phyloP scores from a whole-genome alignment of 2,329 filamentous ascomycete species.

The Lachnellula occidentalis region DNA sequence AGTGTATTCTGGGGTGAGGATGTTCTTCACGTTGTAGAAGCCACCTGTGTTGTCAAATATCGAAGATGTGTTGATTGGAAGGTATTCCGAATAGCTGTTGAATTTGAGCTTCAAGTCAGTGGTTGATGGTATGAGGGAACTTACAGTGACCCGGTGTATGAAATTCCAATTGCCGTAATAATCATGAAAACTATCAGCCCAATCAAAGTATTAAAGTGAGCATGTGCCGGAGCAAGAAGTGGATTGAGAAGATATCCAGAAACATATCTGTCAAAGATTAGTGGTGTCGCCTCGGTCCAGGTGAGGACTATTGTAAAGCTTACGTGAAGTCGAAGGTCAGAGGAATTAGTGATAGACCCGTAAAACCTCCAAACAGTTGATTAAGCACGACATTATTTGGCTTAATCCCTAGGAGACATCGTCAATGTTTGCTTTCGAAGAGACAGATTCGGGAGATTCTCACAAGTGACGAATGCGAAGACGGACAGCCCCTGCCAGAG shows the following conservation, averaged over 20 bases:
- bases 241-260: slow-evolving; percentile 50
- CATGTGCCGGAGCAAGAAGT: slow-evolving; percentile 65
- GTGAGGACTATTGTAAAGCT: slow-evolving; percentile 30
- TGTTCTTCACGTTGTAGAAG: slow-evolving; percentile 58
- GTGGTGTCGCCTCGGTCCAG: slow-evolving; percentile 27
- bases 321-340: slow-evolving; percentile 73
- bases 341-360: slow-evolving; percentile 62
- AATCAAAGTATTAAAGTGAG: slow-evolving; percentile 66
- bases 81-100: slow-evolving; percentile 51
- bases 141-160: slow-evolving; percentile 54
- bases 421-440: slow-evolving; percentile 57
- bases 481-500: slow-evolving; percentile 64
- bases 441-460: slow-evolving; percentile 46
- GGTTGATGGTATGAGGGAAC: neutral
- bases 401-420: slow-evolving; percentile 55
- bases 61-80: slow-evolving; percentile 64
- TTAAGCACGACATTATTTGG: slow-evolving; percentile 65
- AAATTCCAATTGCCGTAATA: slow-evolving; percentile 51
- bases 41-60: slow-evolving; percentile 68
- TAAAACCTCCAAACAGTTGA: slow-evolving; percentile 63
- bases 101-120: too few species aligned
- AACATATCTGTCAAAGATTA: slow-evolving; percentile 11
- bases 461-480: slow-evolving; percentile 66
- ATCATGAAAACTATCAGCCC: slow-evolving; percentile 63
- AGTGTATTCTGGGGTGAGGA: slow-evolving; percentile 57